Conservation (phyloP, 352 stramenopile species). For the Achlya hypogyna region DNA sequence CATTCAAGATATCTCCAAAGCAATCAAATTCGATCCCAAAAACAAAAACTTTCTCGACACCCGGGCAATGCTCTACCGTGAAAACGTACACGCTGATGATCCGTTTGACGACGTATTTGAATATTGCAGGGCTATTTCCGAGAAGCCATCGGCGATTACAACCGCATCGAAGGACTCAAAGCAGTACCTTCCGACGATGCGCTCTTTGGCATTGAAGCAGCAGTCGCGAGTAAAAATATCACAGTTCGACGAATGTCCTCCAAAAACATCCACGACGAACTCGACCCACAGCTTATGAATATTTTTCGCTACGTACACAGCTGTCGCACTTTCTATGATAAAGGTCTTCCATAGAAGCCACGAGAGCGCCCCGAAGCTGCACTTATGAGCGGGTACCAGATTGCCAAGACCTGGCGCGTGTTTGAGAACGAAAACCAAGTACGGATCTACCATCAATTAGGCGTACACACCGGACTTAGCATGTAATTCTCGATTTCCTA, state of each 20-base stretch:
- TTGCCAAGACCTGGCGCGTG: constrained; percentile 9
- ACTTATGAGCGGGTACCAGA: not conserved
- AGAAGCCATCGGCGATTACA: constrained; percentile 64
- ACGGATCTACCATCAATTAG: not conserved
- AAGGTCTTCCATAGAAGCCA: not conserved
- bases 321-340: not conserved
- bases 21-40: constrained; percentile 55
- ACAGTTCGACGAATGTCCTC: not conserved
- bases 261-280: not conserved
- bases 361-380: not conserved
- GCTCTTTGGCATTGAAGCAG: not conserved
- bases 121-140: constrained; percentile 50
- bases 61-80: constrained; percentile 37
- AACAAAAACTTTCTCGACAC: constrained; percentile 56
- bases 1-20: constrained; percentile 43
- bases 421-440: constrained; percentile 10
- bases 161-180: constrained; percentile 12
- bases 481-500: constrained; percentile 10
- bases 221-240: not conserved
- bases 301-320: not conserved
- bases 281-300: not conserved
- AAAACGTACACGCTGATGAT: too few species aligned
- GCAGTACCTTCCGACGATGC: not conserved
- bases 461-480: not conserved
- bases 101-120: constrained; percentile 27